Percentiles rank a stretch among this genome's conserved stretches.
Evolutionary conservation across 164 flowering plant species (phyloP).

Genomic region (Vitis cinerea): DNA sequence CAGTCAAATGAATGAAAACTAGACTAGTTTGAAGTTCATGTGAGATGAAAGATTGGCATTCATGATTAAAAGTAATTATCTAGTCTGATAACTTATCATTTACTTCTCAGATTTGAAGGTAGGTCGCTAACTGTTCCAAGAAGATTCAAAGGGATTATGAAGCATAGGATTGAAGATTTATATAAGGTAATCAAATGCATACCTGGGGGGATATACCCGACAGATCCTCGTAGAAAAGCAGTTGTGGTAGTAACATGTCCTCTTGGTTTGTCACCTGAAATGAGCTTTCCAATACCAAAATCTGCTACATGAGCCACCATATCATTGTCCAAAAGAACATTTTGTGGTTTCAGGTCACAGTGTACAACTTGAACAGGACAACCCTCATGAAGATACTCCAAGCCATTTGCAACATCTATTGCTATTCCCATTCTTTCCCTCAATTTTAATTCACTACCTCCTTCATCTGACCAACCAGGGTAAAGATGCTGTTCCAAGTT

Average conservation of each 20-base stretch:
- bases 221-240: slow-evolving; percentile 1
- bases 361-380: slow-evolving; percentile 7
- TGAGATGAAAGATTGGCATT: no score
- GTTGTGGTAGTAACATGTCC: background rate
- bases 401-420: slow-evolving; percentile 9
- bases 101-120: no score
- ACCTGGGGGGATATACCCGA: slow-evolving; percentile 4
- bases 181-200: background rate
- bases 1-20: no score
- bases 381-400: slow-evolving; percentile 14
- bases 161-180: no score
- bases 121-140: no score
- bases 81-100: no score
- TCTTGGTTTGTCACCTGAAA: background rate
- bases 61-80: no score
- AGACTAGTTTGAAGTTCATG: no score
- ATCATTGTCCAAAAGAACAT: slow-evolving; percentile 10
- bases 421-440: slow-evolving; percentile 4
- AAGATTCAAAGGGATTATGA: no score
- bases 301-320: slow-evolving; percentile 16
- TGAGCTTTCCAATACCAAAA: slow-evolving; percentile 12
- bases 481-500: slow-evolving; percentile 20
- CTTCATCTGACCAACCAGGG: slow-evolving; percentile 6
- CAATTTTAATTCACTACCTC: slow-evolving; percentile 2
- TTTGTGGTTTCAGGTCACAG: slow-evolving; percentile 10